These are phyloP conservation scores for Blastocystis sp. DNA, from an alignment of 352 stramenopile genomes.

Conservation along the genomic window DNA sequence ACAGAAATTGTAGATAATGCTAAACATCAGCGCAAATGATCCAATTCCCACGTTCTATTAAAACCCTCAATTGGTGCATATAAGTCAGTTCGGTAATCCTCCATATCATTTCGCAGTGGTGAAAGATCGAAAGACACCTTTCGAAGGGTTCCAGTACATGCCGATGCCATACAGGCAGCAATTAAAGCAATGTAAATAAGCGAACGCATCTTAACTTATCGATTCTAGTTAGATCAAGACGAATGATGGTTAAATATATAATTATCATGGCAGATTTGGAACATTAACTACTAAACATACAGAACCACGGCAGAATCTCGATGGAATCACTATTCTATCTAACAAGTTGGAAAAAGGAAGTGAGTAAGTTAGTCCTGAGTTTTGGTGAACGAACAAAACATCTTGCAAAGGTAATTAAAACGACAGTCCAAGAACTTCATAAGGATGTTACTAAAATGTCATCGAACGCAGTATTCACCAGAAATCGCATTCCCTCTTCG, in stretches of 20 bases:
- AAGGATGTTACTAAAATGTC: not conserved
- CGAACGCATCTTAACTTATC: not conserved
- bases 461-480: not conserved
- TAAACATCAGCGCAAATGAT: not conserved
- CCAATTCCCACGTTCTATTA: constrained; percentile 27
- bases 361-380: too few relatives aligned
- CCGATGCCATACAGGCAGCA: not conserved
- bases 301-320: too few relatives aligned
- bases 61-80: not conserved
- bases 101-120: not conserved
- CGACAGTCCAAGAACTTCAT: too few relatives aligned
- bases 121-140: constrained; percentile 4
- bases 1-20: constrained; percentile 53
- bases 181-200: constrained; percentile 6
- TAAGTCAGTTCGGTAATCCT: constrained; percentile 8
- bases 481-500: not conserved
- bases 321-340: too few relatives aligned
- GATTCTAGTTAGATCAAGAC: not conserved
- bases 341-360: too few relatives aligned
- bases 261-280: not conserved
- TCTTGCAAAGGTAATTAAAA: too few relatives aligned
- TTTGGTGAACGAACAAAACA: too few relatives aligned
- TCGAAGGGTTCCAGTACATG: not conserved
- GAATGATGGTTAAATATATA: not conserved
- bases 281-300: too few relatives aligned